A percentile compares a stretch with the other conserved stretches of the same genome.
These are phyloP conservation scores for Lipomyces kockii DNA, from an alignment of 805 yeast species.

Conservation along the genomic window DNA sequence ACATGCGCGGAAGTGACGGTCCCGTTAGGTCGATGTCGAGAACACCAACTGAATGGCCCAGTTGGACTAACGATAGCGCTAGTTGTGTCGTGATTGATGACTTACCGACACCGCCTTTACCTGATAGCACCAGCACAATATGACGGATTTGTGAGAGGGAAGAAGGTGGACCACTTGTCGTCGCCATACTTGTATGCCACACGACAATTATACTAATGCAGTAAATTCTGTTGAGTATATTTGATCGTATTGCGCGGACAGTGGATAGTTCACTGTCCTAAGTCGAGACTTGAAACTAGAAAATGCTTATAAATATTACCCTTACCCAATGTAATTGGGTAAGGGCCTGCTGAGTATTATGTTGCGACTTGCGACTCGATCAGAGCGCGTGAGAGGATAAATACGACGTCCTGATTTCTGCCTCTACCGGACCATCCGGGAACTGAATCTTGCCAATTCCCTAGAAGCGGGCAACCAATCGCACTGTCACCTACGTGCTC, in stretches of 20 bases:
- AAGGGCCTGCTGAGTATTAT: background rate
- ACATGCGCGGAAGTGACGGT: constrained; percentile 95
- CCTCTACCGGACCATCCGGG: too few species aligned
- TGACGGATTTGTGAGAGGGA: constrained; percentile 65
- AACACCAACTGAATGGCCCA: constrained; percentile 87
- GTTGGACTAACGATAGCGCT: constrained; percentile 74
- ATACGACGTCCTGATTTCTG: too few species aligned
- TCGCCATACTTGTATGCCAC: background rate
- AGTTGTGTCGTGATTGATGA: constrained; percentile 94
- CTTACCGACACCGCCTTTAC: constrained; percentile 97
- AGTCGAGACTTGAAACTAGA: too few species aligned
- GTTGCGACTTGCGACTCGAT: too few species aligned
- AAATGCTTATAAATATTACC: background rate
- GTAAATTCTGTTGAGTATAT: background rate
- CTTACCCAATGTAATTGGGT: background rate
- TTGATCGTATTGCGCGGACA: too few species aligned
- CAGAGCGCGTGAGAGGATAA: too few species aligned
- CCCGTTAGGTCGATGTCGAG: constrained; percentile 95
- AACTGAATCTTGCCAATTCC: too few species aligned
- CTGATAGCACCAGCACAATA: constrained; percentile 81
- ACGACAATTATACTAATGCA: background rate
- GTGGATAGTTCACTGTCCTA: background rate
- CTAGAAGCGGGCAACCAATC: too few species aligned
- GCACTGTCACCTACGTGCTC: too few species aligned
- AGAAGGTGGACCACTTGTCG: constrained; percentile 22